Evolutionary conservation across 768 basidiomycete species (phyloP).

Genomic region (Tricholoma terreum): DNA sequence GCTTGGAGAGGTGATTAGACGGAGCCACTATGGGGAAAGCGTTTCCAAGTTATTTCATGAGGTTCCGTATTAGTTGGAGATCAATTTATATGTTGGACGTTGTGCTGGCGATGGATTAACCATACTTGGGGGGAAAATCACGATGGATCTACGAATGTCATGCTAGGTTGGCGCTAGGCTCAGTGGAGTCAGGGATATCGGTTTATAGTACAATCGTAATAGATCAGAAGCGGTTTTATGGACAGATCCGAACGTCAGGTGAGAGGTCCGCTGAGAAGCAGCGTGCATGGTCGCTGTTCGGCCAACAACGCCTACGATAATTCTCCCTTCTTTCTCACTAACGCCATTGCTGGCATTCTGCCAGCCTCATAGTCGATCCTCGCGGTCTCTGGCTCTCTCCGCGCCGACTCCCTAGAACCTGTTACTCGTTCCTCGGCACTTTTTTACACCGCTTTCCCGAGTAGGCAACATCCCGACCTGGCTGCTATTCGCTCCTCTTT

Average conservation of each 20-base stretch:
- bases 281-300: background rate
- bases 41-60: conserved; percentile 87
- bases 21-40: conserved; percentile 97
- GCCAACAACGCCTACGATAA: conserved; percentile 8
- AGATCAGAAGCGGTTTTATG: conserved; percentile 10
- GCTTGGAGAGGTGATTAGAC: conserved; percentile 91
- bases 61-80: conserved; percentile 66
- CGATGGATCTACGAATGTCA: conserved; percentile 8
- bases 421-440: background rate
- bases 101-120: too few relatives aligned
- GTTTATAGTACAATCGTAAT: conserved; percentile 8
- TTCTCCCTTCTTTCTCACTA: background rate
- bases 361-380: background rate
- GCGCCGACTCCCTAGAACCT: background rate
- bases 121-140: conserved; percentile 11
- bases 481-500: conserved; percentile 17
- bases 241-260: conserved; percentile 22
- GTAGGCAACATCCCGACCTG: conserved; percentile 7
- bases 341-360: background rate
- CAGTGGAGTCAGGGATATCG: conserved; percentile 12
- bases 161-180: too few relatives aligned
- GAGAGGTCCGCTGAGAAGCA: conserved; percentile 20
- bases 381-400: background rate
- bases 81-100: too few relatives aligned
- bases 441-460: conserved; percentile 9